These are phyloP conservation scores for Chlorella ohadii DNA, from an alignment of 139 green algal species.

Conservation along the genomic window DNA sequence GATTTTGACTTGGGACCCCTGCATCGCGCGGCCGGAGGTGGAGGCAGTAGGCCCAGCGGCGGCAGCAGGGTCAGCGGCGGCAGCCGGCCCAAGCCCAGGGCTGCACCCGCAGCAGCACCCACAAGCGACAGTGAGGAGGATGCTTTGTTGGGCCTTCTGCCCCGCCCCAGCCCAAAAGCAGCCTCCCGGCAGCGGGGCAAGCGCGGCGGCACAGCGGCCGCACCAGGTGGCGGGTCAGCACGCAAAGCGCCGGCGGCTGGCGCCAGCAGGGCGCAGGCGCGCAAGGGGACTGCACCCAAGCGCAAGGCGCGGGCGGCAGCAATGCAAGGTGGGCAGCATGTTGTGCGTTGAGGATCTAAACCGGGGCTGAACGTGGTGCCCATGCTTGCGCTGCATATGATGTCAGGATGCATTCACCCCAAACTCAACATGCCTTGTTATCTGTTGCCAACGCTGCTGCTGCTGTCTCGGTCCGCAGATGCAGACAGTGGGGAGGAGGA, in stretches of 20 bases:
- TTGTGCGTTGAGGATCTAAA: no score
- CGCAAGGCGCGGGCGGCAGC: neutral
- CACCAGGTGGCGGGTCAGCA: neutral
- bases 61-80: neutral
- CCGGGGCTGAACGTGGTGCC: no score
- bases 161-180: neutral
- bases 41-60: neutral
- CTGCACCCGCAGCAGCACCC: neutral
- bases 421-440: no score
- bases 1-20: slow-evolving; percentile 7
- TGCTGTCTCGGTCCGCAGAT: neutral
- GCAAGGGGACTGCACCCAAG: neutral
- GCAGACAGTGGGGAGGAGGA: neutral
- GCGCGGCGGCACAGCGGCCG: neutral
- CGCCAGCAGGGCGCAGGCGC: neutral
- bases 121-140: neutral
- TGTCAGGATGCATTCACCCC: no score
- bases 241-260: neutral
- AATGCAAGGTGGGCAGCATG: no score
- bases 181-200: neutral
- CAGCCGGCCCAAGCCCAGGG: no score
- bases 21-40: neutral
- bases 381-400: no score
- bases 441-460: neutral
- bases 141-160: neutral